Percentiles rank a stretch among this genome's conserved stretches.
These are phyloP conservation scores for Rugosomyces carneus DNA, from an alignment of 1,284 basidiomycete genomes.

Conservation along the genomic window DNA sequence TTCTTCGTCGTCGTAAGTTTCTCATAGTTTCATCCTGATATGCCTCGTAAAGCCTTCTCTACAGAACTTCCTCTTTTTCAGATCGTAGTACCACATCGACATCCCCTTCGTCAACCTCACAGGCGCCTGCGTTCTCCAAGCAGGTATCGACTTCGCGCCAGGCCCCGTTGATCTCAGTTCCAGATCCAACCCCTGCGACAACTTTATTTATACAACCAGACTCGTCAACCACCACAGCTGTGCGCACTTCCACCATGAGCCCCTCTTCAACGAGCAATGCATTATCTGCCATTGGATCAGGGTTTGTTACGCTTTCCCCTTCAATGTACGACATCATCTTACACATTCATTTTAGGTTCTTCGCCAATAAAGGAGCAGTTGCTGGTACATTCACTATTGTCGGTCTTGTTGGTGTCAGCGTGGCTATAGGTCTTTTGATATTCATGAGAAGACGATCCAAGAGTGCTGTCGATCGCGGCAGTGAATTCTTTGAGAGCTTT, in stretches of 20 bases:
- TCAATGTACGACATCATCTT: constrained; percentile 6
- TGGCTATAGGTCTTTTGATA: constrained; percentile 20
- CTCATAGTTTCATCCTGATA: background rate
- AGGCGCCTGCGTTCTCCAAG: constrained; percentile 5
- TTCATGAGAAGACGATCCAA: constrained; percentile 22
- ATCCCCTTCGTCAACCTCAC: background rate
- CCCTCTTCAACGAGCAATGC: constrained; percentile 7
- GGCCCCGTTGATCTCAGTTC: background rate
- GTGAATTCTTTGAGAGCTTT: constrained; percentile 24
- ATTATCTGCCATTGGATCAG: constrained; percentile 2
- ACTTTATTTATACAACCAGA: constrained; percentile 1
- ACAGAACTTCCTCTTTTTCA: background rate
- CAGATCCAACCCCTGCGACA: constrained; percentile 6
- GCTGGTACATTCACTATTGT: constrained; percentile 41
- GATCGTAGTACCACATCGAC: background rate
- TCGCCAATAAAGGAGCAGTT: constrained; percentile 40
- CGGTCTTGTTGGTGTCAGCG: constrained; percentile 23
- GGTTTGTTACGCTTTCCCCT: constrained; percentile 10
- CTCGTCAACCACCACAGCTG: constrained; percentile 2
- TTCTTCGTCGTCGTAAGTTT: background rate
- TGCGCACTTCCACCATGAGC: constrained; percentile 3
- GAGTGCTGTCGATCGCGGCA: constrained; percentile 15
- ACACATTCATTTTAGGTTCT: constrained; percentile 31
- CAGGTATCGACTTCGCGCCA: background rate
- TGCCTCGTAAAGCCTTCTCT: background rate